Conservation (phyloP, 2,329 filamentous ascomycete species). For the Phaeomoniella chlamydospora region DNA sequence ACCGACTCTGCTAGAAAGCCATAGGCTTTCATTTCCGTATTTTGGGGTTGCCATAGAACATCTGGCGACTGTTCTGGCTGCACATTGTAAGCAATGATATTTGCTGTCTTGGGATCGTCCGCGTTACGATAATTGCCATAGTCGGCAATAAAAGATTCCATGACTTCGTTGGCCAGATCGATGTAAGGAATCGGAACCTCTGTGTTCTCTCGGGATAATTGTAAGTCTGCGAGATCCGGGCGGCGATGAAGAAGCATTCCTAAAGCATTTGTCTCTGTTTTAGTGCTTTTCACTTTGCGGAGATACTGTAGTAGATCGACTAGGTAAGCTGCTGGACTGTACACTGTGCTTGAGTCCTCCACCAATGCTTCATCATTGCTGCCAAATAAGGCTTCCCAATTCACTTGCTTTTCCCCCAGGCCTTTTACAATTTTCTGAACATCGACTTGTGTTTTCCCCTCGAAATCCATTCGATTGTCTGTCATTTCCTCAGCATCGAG, state of each 20-base stretch:
- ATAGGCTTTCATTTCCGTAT: too few relatives aligned
- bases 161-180: conserved; percentile 16
- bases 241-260: conserved; percentile 13
- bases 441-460: background rate
- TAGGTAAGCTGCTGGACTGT: conserved; percentile 9
- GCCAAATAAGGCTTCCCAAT: background rate
- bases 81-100: too few relatives aligned
- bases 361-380: conserved; percentile 1
- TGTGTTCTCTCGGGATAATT: conserved; percentile 15
- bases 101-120: too few relatives aligned
- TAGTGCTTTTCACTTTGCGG: too few relatives aligned
- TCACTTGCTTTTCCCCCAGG: background rate
- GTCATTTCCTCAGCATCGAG: background rate
- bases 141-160: conserved; percentile 16
- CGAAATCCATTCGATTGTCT: too few relatives aligned
- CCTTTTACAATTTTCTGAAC: background rate
- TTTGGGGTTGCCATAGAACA: too few relatives aligned
- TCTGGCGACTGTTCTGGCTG: too few relatives aligned
- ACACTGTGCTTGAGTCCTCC: conserved; percentile 1
- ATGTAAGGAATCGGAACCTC: conserved; percentile 15
- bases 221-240: conserved; percentile 13
- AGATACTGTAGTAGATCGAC: conserved; percentile 9
- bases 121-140: conserved; percentile 10
- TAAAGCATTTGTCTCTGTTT: too few relatives aligned
- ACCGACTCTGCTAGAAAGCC: too few relatives aligned